Percentiles rank a stretch among this genome's conserved stretches.
These are phyloP conservation scores for Beauveria sp. DNA, from an alignment of 2,329 filamentous ascomycete species.

Conservation along the genomic window DNA sequence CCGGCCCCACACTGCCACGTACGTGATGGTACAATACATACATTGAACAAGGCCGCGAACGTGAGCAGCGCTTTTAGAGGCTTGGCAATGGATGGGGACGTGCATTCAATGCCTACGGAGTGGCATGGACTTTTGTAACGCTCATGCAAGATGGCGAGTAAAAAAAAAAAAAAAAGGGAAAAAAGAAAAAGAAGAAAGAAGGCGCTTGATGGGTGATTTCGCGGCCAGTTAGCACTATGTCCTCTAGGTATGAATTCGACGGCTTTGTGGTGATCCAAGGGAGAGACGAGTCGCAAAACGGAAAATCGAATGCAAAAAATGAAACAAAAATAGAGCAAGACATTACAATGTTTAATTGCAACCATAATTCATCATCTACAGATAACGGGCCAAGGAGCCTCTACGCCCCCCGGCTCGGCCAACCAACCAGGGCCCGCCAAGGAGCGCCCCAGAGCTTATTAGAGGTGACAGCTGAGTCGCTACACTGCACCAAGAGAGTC, in stretches of 20 bases:
- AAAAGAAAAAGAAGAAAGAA: too few relatives aligned
- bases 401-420: neutral
- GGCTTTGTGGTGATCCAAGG: too few relatives aligned
- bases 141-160: neutral
- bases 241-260: too few relatives aligned
- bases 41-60: neutral
- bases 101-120: neutral
- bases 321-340: neutral
- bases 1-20: conserved; percentile 2
- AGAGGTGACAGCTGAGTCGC: neutral
- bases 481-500: neutral
- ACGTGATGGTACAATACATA: neutral
- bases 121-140: neutral
- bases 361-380: neutral
- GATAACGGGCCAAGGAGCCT: neutral
- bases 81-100: neutral
- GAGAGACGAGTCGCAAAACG: neutral
- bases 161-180: too few relatives aligned
- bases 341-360: neutral
- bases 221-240: too few relatives aligned
- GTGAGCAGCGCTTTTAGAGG: neutral
- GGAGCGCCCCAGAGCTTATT: neutral
- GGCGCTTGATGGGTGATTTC: too few relatives aligned
- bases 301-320: neutral
- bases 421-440: neutral